A percentile compares a stretch with the other conserved stretches of the same genome.
These are phyloP conservation scores for Talaromyces amestolkiae DNA, from an alignment of 2,329 filamentous ascomycete genomes.

Conservation along the genomic window DNA sequence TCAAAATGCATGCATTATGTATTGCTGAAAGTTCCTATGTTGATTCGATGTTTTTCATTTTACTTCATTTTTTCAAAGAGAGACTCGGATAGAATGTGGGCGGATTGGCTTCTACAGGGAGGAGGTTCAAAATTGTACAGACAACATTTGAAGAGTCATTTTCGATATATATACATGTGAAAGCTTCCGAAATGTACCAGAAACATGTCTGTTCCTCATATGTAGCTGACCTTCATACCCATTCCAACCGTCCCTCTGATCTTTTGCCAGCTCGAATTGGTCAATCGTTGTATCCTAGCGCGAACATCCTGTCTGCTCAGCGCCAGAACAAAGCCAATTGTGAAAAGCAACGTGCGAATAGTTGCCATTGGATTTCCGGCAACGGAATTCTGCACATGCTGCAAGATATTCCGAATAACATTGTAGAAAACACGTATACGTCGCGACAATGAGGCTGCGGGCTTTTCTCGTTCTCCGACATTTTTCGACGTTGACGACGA, in stretches of 20 bases:
- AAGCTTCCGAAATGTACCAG: not conserved
- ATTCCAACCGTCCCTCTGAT: constrained; percentile 82
- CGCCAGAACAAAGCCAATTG: constrained; percentile 73
- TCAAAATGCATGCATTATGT: not conserved
- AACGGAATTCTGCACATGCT: constrained; percentile 52
- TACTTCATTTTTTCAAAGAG: not conserved
- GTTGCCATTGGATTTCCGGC: constrained; percentile 56
- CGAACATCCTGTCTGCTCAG: constrained; percentile 72
- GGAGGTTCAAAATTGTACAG: not conserved
- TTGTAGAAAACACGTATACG: constrained; percentile 47
- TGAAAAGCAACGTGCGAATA: constrained; percentile 68
- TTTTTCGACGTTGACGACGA: constrained; percentile 36
- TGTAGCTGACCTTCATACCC: constrained; percentile 97
- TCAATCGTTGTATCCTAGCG: constrained; percentile 66
- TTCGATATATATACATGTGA: not conserved
- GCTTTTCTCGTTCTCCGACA: constrained; percentile 40
- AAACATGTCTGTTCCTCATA: constrained; percentile 50
- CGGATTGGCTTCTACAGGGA: no score
- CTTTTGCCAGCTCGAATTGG: constrained; percentile 75
- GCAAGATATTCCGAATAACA: constrained; percentile 50
- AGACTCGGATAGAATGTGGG: not conserved
- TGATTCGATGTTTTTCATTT: not conserved
- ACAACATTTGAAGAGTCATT: not conserved
- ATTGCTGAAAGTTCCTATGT: not conserved
- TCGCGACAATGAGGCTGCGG: constrained; percentile 29